Base-by-base conservation (phyloP, 768 basidiomycete species). In the Kwoniella shandongensis region DNA sequence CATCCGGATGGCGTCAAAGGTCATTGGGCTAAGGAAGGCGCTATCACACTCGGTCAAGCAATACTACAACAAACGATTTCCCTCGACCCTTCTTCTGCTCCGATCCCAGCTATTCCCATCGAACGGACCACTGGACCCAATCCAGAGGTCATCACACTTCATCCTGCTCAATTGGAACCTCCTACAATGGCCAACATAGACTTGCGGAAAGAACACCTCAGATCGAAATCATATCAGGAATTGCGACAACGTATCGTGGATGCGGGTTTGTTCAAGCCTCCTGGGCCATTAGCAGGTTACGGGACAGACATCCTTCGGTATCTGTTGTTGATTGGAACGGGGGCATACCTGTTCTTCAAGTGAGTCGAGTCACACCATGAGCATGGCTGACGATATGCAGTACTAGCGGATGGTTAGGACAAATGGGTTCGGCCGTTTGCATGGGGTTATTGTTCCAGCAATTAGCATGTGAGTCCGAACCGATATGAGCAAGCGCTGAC, bases 361-460 rank as follows among this genome's bases (percentile, higher is more conserved):
- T 75, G 36, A 57, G 67, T 53, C 2, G 23, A 4, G n/a, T 27
- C 29, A 18, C 2, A 12, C 11, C 13, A 51, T 15, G 18, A 30
- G n/a, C 22, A 17, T 15, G 44, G 32, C 38, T 60, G 50, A 29
- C 44, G 18, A 3, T n/a, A n/a, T 48, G 39, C 44, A 71, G 66
- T 20, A 71, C 70, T 7, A 62, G 48, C 1, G 66, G 68, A 0
- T 63, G 60, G 63, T 15, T 68, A 1, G 70, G 70, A 12, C 65
- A 72, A 36, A 72, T 75, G 54, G 57, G 52, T 4, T 91, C 89
- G 58, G 90, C 93, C 2, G 65, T 89, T 45, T 86, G 82, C 64
- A 84, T 98, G 4, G 96, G 96, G 6, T 78, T 91, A 44, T 82
- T 89, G 73, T 98, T 91, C 91, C 96, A 99, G 70, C 96, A 98